Base-by-base conservation (phyloP, 2,329 filamentous ascomycete species). In the Penicillium vulpinum region DNA sequence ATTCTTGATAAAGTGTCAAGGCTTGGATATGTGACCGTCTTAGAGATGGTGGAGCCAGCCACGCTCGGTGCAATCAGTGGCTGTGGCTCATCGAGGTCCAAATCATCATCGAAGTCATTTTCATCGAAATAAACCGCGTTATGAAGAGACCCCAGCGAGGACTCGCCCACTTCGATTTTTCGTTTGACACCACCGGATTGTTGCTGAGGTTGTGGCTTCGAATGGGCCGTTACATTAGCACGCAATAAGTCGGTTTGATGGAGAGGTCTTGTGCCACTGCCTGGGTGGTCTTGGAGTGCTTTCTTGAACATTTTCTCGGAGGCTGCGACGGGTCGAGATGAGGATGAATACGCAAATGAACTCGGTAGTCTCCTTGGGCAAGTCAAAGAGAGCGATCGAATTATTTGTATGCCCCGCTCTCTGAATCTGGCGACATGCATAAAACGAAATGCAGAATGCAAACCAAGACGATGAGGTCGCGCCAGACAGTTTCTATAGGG, bases 51-150 rank as follows among this genome's bases (percentile, higher is more conserved):
- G 21, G 52, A 28, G 40, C 22, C 38, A 38, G 31, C 24, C 18
- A 29, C 8, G 4, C 38, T 57, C 10, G 66, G 67, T 11, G 66
- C 64, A 24, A 62, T 63, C 38, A 67, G 66, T 22, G 67, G 70
- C 53, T 68, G 72, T 6, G 64, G 74, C 51, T 63, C 68, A 55
- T 90, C 89, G 24, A 96, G 79, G 54, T 91, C 84, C 21, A 88
- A 83, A 64, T 96, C 92, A 69, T 93, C 90, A 66, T 91, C 91
- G 63, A 96, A 94, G 69, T 96, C 92, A 65, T 93, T 87, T 60
- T 92, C 89, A 58, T 86, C 84, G 61, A 92, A 89, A 58, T 83
- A 84, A 10, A 89, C 83, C 4, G 73, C 73, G 47, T 71, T 75
- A 62, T 80, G 79, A 18, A 82, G 70, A 15, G 74, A 75, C 1